Evolutionary conservation across 331 rosid genomes (phyloP), one percentile per base, ranked within the genome.

Genomic region (Cydonia oblonga): DNA sequence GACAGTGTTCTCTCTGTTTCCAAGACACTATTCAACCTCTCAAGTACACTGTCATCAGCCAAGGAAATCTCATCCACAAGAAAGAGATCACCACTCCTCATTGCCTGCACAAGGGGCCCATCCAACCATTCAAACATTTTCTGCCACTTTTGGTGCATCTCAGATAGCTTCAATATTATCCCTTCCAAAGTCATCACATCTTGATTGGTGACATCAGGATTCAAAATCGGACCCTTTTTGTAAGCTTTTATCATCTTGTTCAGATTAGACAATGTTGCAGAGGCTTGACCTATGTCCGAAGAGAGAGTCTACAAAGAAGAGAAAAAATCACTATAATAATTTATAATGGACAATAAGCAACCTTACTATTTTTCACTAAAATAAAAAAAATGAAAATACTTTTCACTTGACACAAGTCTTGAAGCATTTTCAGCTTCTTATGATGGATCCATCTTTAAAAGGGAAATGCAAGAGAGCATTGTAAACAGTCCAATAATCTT

Each of bases 41-140:
- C 98, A 40, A 93, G 97, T 42, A 93, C 98, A 66, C 98, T 93
- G 84, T 93, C 98, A 85, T 93, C 97, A 53, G 98, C 97, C 89
- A 93, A 86, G 40, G 96, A 90, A 80, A 93, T 91, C 81, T 93
- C 98, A 85, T 93, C 98, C 32, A 87, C 87, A 22, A 93, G 95
- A 80, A 93, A 88, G 35, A 89, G 87, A 74, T 93, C 96, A 74
- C 98, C 98, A 16, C 83, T 82, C 81, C 70, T 85, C 98, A 93
- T 93, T 76, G 98, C 97, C 76, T 80, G 81, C 56, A 93, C 88
- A 73, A 93, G 92, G 49, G 98, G 96, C 64, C 98, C 98, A 77
- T 93, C 97, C 77, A 90, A 88, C 98, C 98, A 93, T 79, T 54
- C 81, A 84, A 93, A 93, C 83, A 89, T 84, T 33, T 90, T 89